Evolutionary conservation across 805 yeast genomes (phyloP), one percentile per base, ranked within the genome.

Genomic region (Candida germanica): DNA sequence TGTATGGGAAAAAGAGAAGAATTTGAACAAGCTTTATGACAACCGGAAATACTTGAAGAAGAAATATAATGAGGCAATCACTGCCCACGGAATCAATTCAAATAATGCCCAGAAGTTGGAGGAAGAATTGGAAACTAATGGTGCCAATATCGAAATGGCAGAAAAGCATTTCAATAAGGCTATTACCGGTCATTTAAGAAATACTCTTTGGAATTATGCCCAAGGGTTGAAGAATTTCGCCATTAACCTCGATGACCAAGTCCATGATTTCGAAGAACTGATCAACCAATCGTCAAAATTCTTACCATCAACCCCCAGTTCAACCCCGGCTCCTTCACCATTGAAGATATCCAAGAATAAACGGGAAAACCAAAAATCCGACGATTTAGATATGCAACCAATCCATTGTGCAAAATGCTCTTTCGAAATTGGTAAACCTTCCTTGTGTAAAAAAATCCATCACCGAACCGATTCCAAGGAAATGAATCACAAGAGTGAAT

Each of bases 91-190:
- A 9, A 38, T 28, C 8, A 34, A 35, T 11, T 39, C 44, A 4
- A 27, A 29, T 16, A 36, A 40, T 15, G 36, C 44, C 16, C 29
- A 29, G 21, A 29, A 22, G 4, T 20, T 32, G 12, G 30, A 27
- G 20, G 85, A 79, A 47, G 62, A 65, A 35, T 50, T 78, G 22
- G 83, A 78, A 49, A 78, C 73, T 43, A 56, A 70, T 37, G 64
- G 65, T 28, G 65, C 70, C 41, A 68, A 75, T 24, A 59, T 74
- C n/a, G 75, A 67, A 36, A 72, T 77, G 15, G 73, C 75, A 5
- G 73, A 73, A 40, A 71, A 64, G 20, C 83, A 79, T 48, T 62
- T 69, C 31, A 57, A 63, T 6, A 62, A 76, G 30, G 61, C 78
- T 0, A 69, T 79, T 15, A 62, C 64, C 29, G 61, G 54, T 18